Evolutionary conservation across 176 grass and related monocot species (phyloP).

Genomic region (Aegilops bicornis): DNA sequence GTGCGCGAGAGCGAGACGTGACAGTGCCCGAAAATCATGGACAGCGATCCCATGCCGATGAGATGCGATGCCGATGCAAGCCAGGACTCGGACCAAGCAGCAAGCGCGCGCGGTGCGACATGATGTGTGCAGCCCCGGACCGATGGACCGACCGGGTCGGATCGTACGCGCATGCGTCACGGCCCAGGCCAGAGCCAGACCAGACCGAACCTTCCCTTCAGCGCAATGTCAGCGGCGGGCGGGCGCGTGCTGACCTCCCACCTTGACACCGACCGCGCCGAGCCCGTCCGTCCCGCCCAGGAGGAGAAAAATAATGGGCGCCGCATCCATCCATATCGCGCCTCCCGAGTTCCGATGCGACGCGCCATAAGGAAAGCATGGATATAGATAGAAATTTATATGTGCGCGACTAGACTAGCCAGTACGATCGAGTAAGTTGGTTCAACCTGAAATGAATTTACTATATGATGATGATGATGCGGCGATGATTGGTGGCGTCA

Average conservation of each 20-base stretch:
- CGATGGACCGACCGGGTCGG: background rate
- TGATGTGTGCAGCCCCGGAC: background rate
- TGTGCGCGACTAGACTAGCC: background rate
- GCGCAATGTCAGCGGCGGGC: conserved; percentile 28
- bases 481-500: conserved; percentile 36
- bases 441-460: background rate
- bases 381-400: background rate
- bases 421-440: background rate
- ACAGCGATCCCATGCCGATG: conserved; percentile 5
- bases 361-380: background rate
- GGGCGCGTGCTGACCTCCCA: conserved; percentile 14
- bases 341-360: conserved; percentile 31
- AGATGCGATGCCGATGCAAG: background rate
- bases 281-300: background rate
- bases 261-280: conserved; percentile 9
- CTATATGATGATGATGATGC: background rate
- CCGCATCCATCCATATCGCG: conserved; percentile 4
- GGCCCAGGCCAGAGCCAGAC: background rate
- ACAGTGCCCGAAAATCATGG: background rate
- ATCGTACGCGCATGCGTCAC: background rate
- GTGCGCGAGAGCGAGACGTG: background rate
- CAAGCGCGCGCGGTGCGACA: background rate
- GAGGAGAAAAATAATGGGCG: background rate
- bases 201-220: conserved; percentile 44
- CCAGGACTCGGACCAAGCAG: conserved; percentile 3